Evolutionary conservation across 371 early-diverging fungal genomes (phyloP).

Genomic region (Actinomucor elegans): DNA sequence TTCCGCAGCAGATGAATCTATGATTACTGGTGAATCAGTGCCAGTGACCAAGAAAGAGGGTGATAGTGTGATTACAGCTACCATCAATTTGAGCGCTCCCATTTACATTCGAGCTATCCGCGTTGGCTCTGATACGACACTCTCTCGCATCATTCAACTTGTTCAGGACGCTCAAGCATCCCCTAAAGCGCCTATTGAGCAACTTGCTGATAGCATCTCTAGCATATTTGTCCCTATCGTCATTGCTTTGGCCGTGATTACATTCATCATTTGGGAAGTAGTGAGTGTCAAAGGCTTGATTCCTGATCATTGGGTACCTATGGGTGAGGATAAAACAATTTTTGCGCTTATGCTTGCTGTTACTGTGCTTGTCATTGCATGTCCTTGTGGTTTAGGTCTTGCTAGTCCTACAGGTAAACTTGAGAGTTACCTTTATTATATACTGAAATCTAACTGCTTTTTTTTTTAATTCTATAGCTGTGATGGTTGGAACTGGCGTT

Average conservation of each 20-base stretch:
- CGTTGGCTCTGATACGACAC: constrained; percentile 60
- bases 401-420: constrained; percentile 73
- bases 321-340: constrained; percentile 41
- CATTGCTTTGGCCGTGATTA: constrained; percentile 53
- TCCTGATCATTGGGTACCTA: constrained; percentile 47
- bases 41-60: constrained; percentile 65
- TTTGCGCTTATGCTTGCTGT: constrained; percentile 51
- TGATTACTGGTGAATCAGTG: constrained; percentile 84
- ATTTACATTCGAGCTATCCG: constrained; percentile 62
- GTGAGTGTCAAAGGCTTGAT: constrained; percentile 30
- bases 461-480: constrained; percentile 59
- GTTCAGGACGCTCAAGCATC: constrained; percentile 72
- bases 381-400: constrained; percentile 72
- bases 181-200: constrained; percentile 67
- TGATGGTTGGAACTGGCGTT: constrained; percentile 90
- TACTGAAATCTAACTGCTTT: background rate
- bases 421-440: background rate
- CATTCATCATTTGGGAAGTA: constrained; percentile 60
- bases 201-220: constrained; percentile 64
- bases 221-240: constrained; percentile 61
- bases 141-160: constrained; percentile 63
- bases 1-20: constrained; percentile 71
- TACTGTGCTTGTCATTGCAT: constrained; percentile 72
- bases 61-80: constrained; percentile 58
- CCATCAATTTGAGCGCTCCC: constrained; percentile 57